These are phyloP conservation scores for Phytophthora multivora DNA, from an alignment of 352 stramenopile species.

Conservation along the genomic window DNA sequence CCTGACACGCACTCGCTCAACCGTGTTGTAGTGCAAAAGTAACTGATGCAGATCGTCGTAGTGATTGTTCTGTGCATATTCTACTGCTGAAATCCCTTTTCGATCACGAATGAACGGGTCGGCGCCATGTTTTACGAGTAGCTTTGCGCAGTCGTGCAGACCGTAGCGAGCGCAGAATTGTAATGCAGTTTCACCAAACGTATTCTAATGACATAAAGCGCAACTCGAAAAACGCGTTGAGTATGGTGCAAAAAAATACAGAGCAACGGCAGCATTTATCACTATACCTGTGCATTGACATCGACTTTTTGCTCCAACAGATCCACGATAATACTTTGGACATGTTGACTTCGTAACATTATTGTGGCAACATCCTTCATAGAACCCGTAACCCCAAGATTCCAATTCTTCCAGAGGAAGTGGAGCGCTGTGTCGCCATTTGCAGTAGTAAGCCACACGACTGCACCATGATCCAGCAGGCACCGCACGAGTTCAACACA, in stretches of 20 bases:
- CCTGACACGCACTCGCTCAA: conserved; percentile 41
- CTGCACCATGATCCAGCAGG: conserved; percentile 57
- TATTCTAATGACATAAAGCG: conserved; percentile 44
- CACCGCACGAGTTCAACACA: conserved; percentile 51
- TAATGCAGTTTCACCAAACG: conserved; percentile 62
- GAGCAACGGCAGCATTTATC: background rate
- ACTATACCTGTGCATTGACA: conserved; percentile 61
- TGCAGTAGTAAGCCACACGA: conserved; percentile 53
- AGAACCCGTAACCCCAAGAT: conserved; percentile 9
- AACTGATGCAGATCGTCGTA: conserved; percentile 44
- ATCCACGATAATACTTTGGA: conserved; percentile 42
- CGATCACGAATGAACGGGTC: conserved; percentile 43
- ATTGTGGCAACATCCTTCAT: conserved; percentile 39
- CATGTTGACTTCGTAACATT: conserved; percentile 40
- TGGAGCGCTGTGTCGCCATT: conserved; percentile 76
- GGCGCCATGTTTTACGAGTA: conserved; percentile 52
- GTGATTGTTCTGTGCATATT: conserved; percentile 42
- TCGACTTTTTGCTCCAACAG: conserved; percentile 42
- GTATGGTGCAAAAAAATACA: background rate
- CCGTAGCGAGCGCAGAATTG: conserved; percentile 60
- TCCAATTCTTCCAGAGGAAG: conserved; percentile 64
- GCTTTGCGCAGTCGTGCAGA: conserved; percentile 55
- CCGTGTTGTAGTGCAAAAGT: conserved; percentile 47
- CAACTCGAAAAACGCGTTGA: background rate
- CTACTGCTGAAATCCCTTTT: conserved; percentile 42